These are phyloP conservation scores for Tulasnella sp. DNA, from an alignment of 768 basidiomycete genomes.

Conservation along the genomic window DNA sequence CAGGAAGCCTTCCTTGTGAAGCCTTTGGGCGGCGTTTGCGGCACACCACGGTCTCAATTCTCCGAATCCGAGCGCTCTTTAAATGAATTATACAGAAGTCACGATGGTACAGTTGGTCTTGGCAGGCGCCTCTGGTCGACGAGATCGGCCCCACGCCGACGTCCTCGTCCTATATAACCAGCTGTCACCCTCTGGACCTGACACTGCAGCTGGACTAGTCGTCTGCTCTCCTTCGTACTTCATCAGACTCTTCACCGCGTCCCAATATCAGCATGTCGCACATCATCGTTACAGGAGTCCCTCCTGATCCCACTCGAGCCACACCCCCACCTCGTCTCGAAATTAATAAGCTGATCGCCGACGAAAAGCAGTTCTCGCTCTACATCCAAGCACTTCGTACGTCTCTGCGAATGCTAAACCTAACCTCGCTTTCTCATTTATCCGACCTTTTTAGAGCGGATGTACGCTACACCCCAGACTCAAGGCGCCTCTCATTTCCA, in stretches of 20 bases:
- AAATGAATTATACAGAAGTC: neutral
- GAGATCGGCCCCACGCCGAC: neutral
- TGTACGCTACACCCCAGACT: constrained; percentile 31
- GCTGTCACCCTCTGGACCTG: neutral
- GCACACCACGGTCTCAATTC: neutral
- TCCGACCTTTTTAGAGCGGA: constrained; percentile 19
- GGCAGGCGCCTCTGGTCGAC: neutral
- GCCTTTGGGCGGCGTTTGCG: neutral
- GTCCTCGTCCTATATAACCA: neutral
- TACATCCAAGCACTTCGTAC: constrained; percentile 45
- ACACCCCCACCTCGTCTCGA: constrained; percentile 34
- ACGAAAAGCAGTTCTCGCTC: constrained; percentile 42
- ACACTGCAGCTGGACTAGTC: neutral
- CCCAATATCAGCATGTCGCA: neutral
- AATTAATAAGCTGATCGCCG: constrained; percentile 39
- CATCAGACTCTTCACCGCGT: neutral
- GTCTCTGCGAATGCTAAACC: constrained; percentile 23
- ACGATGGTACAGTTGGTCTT: neutral
- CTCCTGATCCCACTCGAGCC: neutral
- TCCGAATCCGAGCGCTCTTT: neutral
- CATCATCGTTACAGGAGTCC: constrained; percentile 8
- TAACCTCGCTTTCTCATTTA: neutral
- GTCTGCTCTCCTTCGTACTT: neutral
- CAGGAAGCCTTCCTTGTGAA: neutral
- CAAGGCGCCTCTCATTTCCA: constrained; percentile 38